These are phyloP conservation scores for Debaryomycetaceae sp. DNA, from an alignment of 1,139 yeast genomes.

Conservation along the genomic window DNA sequence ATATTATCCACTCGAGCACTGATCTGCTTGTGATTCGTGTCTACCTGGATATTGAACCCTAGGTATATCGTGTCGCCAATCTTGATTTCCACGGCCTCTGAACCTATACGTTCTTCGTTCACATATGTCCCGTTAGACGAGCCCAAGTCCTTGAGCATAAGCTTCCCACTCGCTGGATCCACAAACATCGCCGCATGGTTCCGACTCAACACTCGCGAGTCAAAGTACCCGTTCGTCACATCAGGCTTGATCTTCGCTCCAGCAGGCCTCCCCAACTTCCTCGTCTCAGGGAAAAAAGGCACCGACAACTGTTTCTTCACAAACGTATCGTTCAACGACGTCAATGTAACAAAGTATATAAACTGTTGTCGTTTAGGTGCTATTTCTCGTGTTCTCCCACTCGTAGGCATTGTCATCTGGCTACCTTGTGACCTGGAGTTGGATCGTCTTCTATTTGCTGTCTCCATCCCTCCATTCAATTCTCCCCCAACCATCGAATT, in stretches of 20 bases:
- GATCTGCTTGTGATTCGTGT: constrained; percentile 79
- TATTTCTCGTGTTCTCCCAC: constrained; percentile 10
- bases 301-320: constrained; percentile 74
- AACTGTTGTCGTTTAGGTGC: constrained; percentile 30
- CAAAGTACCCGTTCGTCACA: constrained; percentile 87
- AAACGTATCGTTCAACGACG: constrained; percentile 79
- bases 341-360: constrained; percentile 59
- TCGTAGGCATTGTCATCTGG: constrained; percentile 6
- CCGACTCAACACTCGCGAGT: constrained; percentile 86
- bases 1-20: constrained; percentile 73
- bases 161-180: constrained; percentile 60
- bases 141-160: constrained; percentile 80
- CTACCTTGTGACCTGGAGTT: constrained; percentile 39
- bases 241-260: constrained; percentile 72
- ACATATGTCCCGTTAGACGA: constrained; percentile 94
- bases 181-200: constrained; percentile 91
- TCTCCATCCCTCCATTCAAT: constrained; percentile 2
- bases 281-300: constrained; percentile 78
- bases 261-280: constrained; percentile 84
- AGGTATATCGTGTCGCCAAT: constrained; percentile 80
- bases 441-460: constrained; percentile 28
- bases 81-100: constrained; percentile 62
- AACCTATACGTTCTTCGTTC: constrained; percentile 66
- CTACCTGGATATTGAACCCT: constrained; percentile 89
- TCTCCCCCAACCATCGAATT: neutral